Base-by-base conservation (phyloP, 331 rosid species). In the Quercus tomentella region DNA sequence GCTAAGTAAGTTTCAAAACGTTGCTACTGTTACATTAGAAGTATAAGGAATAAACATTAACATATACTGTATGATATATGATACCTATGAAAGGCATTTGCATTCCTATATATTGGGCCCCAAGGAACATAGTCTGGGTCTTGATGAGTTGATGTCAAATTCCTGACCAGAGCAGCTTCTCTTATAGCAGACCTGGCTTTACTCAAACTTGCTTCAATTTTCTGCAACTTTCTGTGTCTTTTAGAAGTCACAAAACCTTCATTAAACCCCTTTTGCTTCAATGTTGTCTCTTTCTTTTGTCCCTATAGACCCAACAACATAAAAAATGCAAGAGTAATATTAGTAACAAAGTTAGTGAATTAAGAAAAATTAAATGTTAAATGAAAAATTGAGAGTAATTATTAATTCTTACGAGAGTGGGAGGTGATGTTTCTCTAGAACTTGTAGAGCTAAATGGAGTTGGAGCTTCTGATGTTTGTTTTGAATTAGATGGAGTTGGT, bases 1-100 rank as follows among this genome's bases (percentile, higher is more conserved):
- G 41, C 41, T 1, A 35, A 35, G 9, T 9, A 49, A 14, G 54
- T 49, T 49, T 10, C 15, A 49, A 11, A 12, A 49, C 5, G 54
- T 49, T 49, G 54, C 17, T 49, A 49, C 54, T 3, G 18, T 49
- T 11, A 49, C 54, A 49, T 11, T 10, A 49, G 63, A 16, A 72
- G 30, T 16, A 6, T 9, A 45, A 4, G 35, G 4, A 56, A 68
- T 23, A 41, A 8, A 8, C 45, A 41, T 41, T 41, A 41, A 41
- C 45, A 8, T 41, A 41, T 8, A 26, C 30, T 2, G 30, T 26
- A 41, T 41, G 45, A 41, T 41, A 41, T 2, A 41, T 1, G 18
- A 25, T 81, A 89, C 92, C 90, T 82, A 37, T 89, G 86, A 75
- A 87, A 89, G 18, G 91, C 86, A 21, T 84, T 86, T 33, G 93